phyloP scores from a whole-genome alignment of 192 early-diverging fungal species.

The Physocladia obscura region DNA sequence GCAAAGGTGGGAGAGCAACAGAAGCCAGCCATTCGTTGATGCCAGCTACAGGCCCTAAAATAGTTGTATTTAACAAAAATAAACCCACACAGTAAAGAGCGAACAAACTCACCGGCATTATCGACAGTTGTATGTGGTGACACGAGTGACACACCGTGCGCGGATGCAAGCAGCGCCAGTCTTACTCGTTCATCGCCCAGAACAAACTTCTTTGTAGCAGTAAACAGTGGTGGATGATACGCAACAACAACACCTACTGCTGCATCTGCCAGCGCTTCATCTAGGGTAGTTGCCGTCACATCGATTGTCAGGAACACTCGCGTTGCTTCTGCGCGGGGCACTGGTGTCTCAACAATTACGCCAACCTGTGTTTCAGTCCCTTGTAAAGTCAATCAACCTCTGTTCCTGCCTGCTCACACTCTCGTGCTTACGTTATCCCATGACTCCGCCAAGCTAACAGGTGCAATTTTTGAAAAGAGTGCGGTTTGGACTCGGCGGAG shows the following conservation, averaged over 20 bases:
- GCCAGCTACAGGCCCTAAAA: too few species aligned
- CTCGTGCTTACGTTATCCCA: conserved; percentile 26
- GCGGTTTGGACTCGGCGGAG: background rate
- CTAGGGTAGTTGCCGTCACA: conserved; percentile 72
- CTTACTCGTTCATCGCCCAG: conserved; percentile 75
- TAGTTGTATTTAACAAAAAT: too few species aligned
- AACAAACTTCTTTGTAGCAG: conserved; percentile 73
- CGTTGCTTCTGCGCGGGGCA: conserved; percentile 65
- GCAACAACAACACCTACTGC: conserved; percentile 83
- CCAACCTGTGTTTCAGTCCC: conserved; percentile 52
- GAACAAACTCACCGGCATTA: conserved; percentile 65
- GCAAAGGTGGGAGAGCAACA: conserved; percentile 42
- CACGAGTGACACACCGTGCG: conserved; percentile 74
- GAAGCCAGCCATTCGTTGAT: conserved; percentile 92
- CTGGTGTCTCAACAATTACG: conserved; percentile 82
- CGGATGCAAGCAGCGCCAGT: conserved; percentile 78
- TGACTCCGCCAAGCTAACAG: conserved; percentile 15
- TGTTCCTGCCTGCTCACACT: background rate
- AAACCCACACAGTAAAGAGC: too few species aligned
- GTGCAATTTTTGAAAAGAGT: conserved; percentile 5
- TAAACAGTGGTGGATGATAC: conserved; percentile 94
- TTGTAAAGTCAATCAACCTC: background rate
- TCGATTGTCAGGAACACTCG: conserved; percentile 91
- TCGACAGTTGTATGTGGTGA: conserved; percentile 91
- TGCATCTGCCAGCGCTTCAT: conserved; percentile 74